A percentile compares a stretch with the other conserved stretches of the same genome.
Evolutionary conservation across 139 green algal species (phyloP).

Genomic region (Zygnema circumcarinatum): DNA sequence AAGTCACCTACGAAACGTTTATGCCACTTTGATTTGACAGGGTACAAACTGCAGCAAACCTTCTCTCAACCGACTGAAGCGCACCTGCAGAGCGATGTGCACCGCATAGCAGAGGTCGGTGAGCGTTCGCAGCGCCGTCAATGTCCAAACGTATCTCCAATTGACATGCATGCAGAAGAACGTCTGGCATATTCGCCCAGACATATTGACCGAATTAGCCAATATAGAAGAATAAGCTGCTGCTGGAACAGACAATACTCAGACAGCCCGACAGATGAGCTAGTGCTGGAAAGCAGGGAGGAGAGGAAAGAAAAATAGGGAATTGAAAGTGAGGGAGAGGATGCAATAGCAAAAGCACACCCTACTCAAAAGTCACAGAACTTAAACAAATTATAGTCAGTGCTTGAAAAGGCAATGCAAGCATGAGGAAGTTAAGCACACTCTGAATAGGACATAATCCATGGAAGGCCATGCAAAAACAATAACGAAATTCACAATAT

Average conservation of each 20-base stretch:
- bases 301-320: slow-evolving; percentile 6
- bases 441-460: no score
- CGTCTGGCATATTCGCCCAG: slow-evolving; percentile 1
- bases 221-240: neutral
- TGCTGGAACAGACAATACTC: neutral
- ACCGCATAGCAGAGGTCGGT: slow-evolving; percentile 41
- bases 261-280: neutral
- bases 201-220: neutral
- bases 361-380: no score
- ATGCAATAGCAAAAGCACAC: no score
- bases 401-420: no score
- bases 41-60: neutral
- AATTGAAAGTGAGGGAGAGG: no score
- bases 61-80: neutral
- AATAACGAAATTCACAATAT: neutral
- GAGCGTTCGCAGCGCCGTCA: slow-evolving; percentile 42
- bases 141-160: slow-evolving; percentile 16
- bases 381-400: no score
- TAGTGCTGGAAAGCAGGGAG: neutral
- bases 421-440: no score
- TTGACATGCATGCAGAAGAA: slow-evolving; percentile 40
- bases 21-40: neutral
- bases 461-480: neutral
- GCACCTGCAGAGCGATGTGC: slow-evolving; percentile 48
- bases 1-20: neutral